A percentile compares a stretch with the other conserved stretches of the same genome.
Conservation (phyloP, 78 protist species). For the Pigoraptor vietnamica region DNA sequence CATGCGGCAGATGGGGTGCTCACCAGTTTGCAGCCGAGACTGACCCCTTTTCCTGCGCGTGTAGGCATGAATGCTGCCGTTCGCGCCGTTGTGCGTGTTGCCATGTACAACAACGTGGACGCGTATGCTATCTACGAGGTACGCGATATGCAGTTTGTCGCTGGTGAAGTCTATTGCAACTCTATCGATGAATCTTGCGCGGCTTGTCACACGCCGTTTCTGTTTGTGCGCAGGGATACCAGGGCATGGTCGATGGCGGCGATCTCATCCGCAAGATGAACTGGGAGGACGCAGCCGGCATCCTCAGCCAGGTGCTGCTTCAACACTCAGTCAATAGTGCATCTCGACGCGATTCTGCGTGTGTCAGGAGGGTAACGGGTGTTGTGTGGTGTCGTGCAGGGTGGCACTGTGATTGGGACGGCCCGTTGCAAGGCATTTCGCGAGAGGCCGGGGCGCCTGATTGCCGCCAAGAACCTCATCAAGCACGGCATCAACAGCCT, state of each 20-base stretch:
- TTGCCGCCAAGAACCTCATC: conserved; percentile 59
- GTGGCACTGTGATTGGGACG: conserved; percentile 77
- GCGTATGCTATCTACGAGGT: conserved; percentile 30
- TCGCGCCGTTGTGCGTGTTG: conserved; percentile 7
- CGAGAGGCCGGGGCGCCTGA: conserved; percentile 54
- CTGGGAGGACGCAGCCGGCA: conserved; percentile 49
- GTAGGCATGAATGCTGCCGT: conserved; percentile 26
- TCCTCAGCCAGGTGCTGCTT: conserved; percentile 11
- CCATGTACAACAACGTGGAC: not conserved
- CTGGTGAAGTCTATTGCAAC: no score
- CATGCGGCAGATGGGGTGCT: no score
- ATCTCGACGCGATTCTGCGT: not conserved
- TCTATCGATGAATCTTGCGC: no score
- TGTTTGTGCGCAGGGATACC: conserved; percentile 47
- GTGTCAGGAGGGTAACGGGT: not conserved
- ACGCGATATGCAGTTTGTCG: not conserved
- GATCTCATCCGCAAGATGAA: conserved; percentile 37
- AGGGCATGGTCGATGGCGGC: conserved; percentile 58
- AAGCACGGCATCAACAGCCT: conserved; percentile 41
- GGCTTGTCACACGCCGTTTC: no score
- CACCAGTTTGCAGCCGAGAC: no score
- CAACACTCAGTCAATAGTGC: not conserved
- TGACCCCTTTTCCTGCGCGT: no score
- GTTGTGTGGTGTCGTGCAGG: conserved; percentile 13
- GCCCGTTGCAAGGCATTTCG: conserved; percentile 65